phyloP scores from a whole-genome alignment of 2,329 filamentous ascomycete genomes.

The Lasiodiplodia gonubiensis region DNA sequence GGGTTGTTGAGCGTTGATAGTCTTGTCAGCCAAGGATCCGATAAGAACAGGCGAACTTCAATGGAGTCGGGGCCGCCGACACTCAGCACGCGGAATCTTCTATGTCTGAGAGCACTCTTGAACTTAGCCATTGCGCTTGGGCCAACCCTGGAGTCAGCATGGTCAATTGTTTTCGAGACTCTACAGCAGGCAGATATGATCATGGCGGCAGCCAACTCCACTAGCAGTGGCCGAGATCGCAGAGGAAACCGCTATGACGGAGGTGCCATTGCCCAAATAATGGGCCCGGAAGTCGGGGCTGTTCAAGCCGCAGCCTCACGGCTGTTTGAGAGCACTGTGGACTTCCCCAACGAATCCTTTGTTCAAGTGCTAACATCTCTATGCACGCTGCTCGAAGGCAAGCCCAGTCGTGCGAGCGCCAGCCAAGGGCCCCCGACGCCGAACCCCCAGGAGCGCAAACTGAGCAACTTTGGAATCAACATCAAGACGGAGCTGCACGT shows the following conservation, averaged over 20 bases:
- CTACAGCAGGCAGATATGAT: constrained; percentile 92
- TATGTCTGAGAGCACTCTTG: constrained; percentile 88
- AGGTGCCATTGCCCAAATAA: constrained; percentile 40
- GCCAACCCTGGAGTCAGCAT: constrained; percentile 81
- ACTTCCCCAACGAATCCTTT: constrained; percentile 86
- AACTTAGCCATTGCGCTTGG: constrained; percentile 95
- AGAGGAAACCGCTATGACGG: constrained; percentile 36
- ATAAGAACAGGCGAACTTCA: constrained; percentile 65
- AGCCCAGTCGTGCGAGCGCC: constrained; percentile 34
- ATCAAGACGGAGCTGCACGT: constrained; percentile 48
- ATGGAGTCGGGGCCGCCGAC: constrained; percentile 49
- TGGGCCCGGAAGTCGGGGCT: constrained; percentile 81
- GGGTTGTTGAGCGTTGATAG: constrained; percentile 76
- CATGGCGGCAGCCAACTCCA: constrained; percentile 57
- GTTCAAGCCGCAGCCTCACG: constrained; percentile 87
- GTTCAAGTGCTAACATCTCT: constrained; percentile 76
- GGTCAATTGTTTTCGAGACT: constrained; percentile 90
- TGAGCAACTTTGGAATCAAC: constrained; percentile 33
- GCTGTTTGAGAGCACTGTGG: constrained; percentile 87
- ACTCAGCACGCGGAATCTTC: constrained; percentile 84
- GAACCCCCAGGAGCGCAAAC: constrained; percentile 5
- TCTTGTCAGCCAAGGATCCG: constrained; percentile 66
- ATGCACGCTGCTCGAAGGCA: constrained; percentile 67
- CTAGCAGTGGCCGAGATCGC: constrained; percentile 28
- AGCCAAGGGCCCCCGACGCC: constrained; percentile 8